A percentile compares a stretch with the other conserved stretches of the same genome.
These are phyloP conservation scores for Cladophialophora yegresii DNA, from an alignment of 2,329 filamentous ascomycete genomes.

Conservation along the genomic window DNA sequence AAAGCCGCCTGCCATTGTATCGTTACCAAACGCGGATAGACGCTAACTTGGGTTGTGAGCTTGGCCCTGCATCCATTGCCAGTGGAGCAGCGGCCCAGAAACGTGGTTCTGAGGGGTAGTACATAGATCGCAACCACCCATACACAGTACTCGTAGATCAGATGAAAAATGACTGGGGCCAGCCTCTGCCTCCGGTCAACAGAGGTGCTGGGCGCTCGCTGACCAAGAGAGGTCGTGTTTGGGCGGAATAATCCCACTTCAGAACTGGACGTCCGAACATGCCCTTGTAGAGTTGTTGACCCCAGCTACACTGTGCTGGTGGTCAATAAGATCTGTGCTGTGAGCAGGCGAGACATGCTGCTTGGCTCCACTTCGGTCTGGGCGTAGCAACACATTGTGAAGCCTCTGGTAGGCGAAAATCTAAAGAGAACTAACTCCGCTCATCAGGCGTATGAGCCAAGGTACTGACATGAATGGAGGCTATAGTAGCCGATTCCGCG, in stretches of 20 bases:
- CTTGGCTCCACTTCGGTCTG: neutral
- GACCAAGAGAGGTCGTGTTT: neutral
- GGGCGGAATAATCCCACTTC: neutral
- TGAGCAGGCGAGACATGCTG: neutral
- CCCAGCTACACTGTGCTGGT: neutral
- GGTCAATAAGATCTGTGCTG: neutral
- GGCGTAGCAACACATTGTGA: neutral
- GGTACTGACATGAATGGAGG: neutral
- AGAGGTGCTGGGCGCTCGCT: neutral
- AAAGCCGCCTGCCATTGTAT: neutral
- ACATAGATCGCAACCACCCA: neutral
- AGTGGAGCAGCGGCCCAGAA: neutral
- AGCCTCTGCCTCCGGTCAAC: neutral
- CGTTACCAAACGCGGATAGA: neutral
- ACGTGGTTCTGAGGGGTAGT: neutral
- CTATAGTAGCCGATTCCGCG: neutral
- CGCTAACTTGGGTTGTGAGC: neutral
- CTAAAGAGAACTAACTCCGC: neutral
- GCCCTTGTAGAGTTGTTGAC: neutral
- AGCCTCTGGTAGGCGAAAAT: neutral
- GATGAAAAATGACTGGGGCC: neutral
- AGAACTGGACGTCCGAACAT: neutral
- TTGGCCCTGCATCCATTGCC: neutral
- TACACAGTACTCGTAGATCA: no score
- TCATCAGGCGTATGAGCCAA: neutral